Base-by-base conservation (phyloP, 2,329 filamentous ascomycete species). In the Alternaria angustiovoidea region DNA sequence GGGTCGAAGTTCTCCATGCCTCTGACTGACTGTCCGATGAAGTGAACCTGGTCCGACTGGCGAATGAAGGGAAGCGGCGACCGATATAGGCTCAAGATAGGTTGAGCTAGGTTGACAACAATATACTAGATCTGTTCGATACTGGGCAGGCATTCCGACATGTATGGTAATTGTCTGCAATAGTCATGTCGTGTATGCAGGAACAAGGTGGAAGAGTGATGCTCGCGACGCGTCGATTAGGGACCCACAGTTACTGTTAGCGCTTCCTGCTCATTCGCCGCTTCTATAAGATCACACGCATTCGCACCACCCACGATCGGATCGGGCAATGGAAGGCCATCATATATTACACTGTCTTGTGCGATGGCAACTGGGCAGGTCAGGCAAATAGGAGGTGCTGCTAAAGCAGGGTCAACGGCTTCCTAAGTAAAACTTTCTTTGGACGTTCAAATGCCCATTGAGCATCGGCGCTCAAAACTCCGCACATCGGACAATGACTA, bases 1-100 rank as follows among this genome's bases (percentile, higher is more conserved):
- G 36, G 32, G n/a, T 60, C 46, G 41, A 57, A 63, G 12, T 47
- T 26, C 34, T 54, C 30, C 62, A 65, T 65, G 32, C 30, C 44
- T 34, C 18, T 34, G 24, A 7, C 8, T 57, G 43, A 26, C 32
- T 39, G 30, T 34, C 20, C 32, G 34, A 51, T 38, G 3, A 38
- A 51, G 34, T 18, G 36, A 16, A 34, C 36, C 28, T 34, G 34
- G n/a, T 7, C 32, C 20, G 22, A 47, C 5, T 38, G 39, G 32
- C 14, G 46, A 14, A 18, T 7, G 14, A 24, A 42, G 20, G 39
- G 9, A 22, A 2, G 38, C 20, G 20, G 12, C 39, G 20, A 16
- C 11, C 8, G 20, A 11, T 24, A 16, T 12, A 26, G 20, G 14
- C 32, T 24, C 20, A 24, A 7, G 11, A 22, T 49, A 12, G 2